These are phyloP conservation scores for Monosporascus ibericus DNA, from an alignment of 2,329 filamentous ascomycete species.

Conservation along the genomic window DNA sequence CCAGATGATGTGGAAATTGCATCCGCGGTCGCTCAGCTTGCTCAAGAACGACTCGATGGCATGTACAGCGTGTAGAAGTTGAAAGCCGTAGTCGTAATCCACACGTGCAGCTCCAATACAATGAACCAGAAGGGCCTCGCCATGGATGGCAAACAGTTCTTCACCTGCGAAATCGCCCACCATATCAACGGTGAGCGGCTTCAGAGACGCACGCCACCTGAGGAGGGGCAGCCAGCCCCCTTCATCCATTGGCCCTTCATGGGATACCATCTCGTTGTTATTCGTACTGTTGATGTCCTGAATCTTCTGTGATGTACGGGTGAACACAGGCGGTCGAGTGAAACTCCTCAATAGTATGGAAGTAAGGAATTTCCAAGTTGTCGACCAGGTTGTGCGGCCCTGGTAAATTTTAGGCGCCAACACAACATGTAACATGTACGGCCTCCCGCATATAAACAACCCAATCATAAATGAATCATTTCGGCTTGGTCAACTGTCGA, in stretches of 20 bases:
- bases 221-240: neutral
- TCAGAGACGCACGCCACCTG: conserved; percentile 11
- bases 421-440: too few relatives aligned
- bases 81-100: conserved; percentile 60
- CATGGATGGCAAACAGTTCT: conserved; percentile 67
- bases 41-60: conserved; percentile 60
- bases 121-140: conserved; percentile 63
- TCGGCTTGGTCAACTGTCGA: too few relatives aligned
- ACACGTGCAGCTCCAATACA: conserved; percentile 57
- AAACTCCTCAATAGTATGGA: too few relatives aligned
- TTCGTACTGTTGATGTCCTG: neutral
- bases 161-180: conserved; percentile 71
- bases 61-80: conserved; percentile 65
- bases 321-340: too few relatives aligned
- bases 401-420: too few relatives aligned
- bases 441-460: too few relatives aligned
- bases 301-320: too few relatives aligned
- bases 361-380: too few relatives aligned
- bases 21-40: conserved; percentile 55
- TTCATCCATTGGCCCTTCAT: neutral
- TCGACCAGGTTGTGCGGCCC: too few relatives aligned
- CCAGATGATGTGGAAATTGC: conserved; percentile 66
- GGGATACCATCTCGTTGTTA: neutral
- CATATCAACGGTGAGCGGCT: conserved; percentile 48
- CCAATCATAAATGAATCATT: too few relatives aligned